phyloP scores from a whole-genome alignment of 2,329 filamentous ascomycete genomes.

The Alternaria alternata region DNA sequence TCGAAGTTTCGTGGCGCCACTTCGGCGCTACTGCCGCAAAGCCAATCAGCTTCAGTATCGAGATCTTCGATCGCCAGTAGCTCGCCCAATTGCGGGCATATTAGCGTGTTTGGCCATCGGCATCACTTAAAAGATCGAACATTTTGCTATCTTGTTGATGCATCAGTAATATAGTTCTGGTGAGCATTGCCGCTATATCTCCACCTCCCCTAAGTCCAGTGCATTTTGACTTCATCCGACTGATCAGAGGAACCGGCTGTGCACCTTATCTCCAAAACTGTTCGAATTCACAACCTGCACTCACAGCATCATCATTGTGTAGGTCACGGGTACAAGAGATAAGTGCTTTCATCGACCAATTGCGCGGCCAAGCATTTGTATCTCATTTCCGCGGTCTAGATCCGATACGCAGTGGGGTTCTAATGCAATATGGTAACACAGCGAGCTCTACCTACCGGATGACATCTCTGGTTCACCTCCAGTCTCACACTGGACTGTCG shows the following conservation, averaged over 20 bases:
- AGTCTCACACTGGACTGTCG: neutral
- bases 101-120: conserved; percentile 3
- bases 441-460: neutral
- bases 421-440: neutral
- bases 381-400: neutral
- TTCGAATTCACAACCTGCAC: neutral
- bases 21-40: neutral
- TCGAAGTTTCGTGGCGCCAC: conserved; percentile 4
- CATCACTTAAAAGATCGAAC: neutral
- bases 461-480: neutral
- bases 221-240: neutral
- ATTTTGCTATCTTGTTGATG: neutral
- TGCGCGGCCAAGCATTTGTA: neutral
- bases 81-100: neutral
- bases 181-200: neutral
- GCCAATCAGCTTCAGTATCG: conserved; percentile 1
- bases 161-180: neutral
- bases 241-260: neutral
- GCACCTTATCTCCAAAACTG: neutral
- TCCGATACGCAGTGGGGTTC: neutral
- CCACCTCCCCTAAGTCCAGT: neutral
- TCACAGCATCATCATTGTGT: neutral
- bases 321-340: neutral
- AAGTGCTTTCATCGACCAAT: neutral
- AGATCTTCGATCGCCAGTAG: neutral